Evolutionary conservation across 179 eudicot species (phyloP).

Genomic region (Sideroxylon spinosum): DNA sequence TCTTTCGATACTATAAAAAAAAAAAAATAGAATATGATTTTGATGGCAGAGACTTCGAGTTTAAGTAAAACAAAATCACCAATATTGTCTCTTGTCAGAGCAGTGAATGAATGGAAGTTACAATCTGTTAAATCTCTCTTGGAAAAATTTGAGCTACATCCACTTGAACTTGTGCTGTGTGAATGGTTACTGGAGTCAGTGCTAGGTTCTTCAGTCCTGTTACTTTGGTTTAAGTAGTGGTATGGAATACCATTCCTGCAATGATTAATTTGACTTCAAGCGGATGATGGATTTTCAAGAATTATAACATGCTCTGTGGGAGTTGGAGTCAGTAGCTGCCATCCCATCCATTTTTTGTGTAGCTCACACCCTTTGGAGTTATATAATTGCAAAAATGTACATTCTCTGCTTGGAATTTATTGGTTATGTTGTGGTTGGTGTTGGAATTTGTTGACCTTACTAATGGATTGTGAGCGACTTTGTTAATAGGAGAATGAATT

Average conservation of each 20-base stretch:
- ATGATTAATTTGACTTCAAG: background rate
- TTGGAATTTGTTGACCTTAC: background rate
- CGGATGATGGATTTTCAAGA: background rate
- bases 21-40: background rate
- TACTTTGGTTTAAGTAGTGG: background rate
- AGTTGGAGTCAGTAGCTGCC: no score
- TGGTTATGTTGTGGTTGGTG: background rate
- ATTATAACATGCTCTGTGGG: no score
- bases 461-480: background rate
- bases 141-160: background rate
- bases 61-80: background rate
- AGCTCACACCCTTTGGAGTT: no score
- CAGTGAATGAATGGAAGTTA: background rate
- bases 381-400: no score
- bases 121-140: background rate
- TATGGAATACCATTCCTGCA: background rate
- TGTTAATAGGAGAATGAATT: no score
- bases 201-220: slow-evolving; percentile 3
- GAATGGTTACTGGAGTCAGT: background rate
- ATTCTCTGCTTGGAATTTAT: background rate
- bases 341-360: no score
- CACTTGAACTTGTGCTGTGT: background rate
- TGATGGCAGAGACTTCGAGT: background rate
- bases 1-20: no score
- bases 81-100: background rate